Percentiles rank a stretch among this genome's conserved stretches.
Evolutionary conservation across 176 grass and related monocot species (phyloP).

Genomic region (Oryza meyeriana): DNA sequence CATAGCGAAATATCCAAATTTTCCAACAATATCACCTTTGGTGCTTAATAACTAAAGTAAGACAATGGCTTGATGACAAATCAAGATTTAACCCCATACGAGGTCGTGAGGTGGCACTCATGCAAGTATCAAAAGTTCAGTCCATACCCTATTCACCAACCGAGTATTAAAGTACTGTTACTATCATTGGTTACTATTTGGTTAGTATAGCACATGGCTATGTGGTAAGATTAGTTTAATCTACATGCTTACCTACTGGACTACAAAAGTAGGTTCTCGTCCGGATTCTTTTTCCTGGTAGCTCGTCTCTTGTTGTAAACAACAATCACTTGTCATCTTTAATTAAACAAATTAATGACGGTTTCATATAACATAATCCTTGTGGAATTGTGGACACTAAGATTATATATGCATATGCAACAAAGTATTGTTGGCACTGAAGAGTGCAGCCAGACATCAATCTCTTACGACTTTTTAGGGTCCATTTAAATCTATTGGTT

Average conservation of each 20-base stretch:
- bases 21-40: too few relatives aligned
- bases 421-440: not conserved
- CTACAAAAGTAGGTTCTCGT: constrained; percentile 13
- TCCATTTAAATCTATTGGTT: too few relatives aligned
- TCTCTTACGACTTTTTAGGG: not conserved
- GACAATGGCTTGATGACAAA: not conserved
- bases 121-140: not conserved
- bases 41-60: not conserved
- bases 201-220: not conserved
- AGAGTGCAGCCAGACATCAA: not conserved
- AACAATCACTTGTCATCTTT: not conserved
- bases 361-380: constrained; percentile 3
- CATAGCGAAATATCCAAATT: too few relatives aligned
- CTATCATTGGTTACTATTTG: not conserved
- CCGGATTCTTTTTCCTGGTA: constrained; percentile 4
- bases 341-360: not conserved
- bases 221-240: not conserved
- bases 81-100: not conserved
- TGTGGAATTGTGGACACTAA: not conserved
- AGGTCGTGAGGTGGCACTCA: not conserved
- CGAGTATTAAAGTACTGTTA: not conserved
- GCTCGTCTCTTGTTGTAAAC: constrained; percentile 28
- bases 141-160: constrained; percentile 1
- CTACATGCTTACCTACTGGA: not conserved
- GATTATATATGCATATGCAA: not conserved